Evolutionary conservation across 768 basidiomycete species (phyloP), one percentile per base, ranked within the genome.

Genomic region (Trametopsis cervina): DNA sequence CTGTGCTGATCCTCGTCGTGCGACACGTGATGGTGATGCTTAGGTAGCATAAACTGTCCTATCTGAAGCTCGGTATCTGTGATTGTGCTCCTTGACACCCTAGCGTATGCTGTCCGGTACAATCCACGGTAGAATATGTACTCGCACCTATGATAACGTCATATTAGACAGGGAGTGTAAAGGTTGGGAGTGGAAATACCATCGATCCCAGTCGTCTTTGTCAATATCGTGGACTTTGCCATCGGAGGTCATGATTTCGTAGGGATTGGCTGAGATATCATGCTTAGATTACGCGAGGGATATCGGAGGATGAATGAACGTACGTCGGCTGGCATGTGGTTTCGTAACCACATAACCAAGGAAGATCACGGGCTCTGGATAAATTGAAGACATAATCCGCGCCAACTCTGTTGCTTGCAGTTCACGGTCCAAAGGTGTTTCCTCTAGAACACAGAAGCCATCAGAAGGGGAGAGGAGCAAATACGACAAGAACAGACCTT

Each of bases 1-100:
- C 84, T 74, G 2, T 84, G 81, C 15, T 73, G 69, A 42, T 73
- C 63, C 0, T 78, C 72, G 17, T 86, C 80, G 55, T 89, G 78
- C 20, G 69, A 68, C 3, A 81, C 74, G 15, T 61, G 60, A 50
- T 63, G 57, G 0, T 78, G 82, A 46, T 80, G 72, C 40, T 68
- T 72, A 0, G 89, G 89, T 3, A 93, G 61, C 42, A 86, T 74
- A 59, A 92, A 94, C 63, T 88, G 89, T 10, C 82, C 90, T 29
- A 94, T 79, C 65, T 92, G 92, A 44, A 92, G 73, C 59, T 94
- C 90, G 1, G 92, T 94, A 58, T 95, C 92, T 21, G 89, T 92
- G 53, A 95, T 85, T 26, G 80, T 81, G 20, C 88, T 82, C 17
- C 89, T 77, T 10, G 89, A 88, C 15, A 95, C 64, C 15, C 91